Evolutionary conservation across 1,284 basidiomycete genomes (phyloP), one percentile per base, ranked within the genome.

Genomic region (Fistulinella cinereoalba): DNA sequence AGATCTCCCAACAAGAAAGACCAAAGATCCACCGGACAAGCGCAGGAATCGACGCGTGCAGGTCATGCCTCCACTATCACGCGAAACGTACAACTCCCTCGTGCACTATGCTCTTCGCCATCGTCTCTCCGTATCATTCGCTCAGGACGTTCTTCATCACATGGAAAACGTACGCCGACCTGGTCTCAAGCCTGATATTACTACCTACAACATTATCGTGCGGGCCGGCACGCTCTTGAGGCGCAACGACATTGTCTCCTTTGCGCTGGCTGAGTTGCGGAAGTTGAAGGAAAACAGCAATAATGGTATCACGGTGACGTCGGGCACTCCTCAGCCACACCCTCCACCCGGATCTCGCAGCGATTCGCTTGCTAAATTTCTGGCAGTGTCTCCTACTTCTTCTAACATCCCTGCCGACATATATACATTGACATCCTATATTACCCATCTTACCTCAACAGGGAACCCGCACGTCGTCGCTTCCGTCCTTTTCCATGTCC

Each of bases 71-170:
- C 61, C 63, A 0, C 57, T 84, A 12, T 69, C 74, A 46, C 49
- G 70, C 3, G 62, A 67, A 15, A 67, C 77, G 0, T 85, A 80
- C 65, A 85, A 88, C 58, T 55, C 80, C 0, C 74, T 90, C 22
- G 56, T 90, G 3, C 73, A 81, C 48, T 88, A 88, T 62, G 67
- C 81, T 2, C 70, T 90, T 28, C 75, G 76, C 2, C 73, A 85
- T 52, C 75, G 76, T n/a, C 64, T 74, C 25, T 81, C 81, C 3
- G 65, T 75, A 9, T 46, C 53, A 0, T 65, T 78, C 21, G 83
- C 77, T 0, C 60, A 71, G 6, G 52, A 58, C 9, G 62, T 88
- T 6, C 58, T 87, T 15, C 54, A 74, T 8, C 77, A 85, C 50
- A 84, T 86, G 80, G 65, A 65, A 22, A 55, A 64, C 13, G 47